Base-by-base conservation (phyloP, 495 filamentous ascomycete species). In the Tuber aestivum region DNA sequence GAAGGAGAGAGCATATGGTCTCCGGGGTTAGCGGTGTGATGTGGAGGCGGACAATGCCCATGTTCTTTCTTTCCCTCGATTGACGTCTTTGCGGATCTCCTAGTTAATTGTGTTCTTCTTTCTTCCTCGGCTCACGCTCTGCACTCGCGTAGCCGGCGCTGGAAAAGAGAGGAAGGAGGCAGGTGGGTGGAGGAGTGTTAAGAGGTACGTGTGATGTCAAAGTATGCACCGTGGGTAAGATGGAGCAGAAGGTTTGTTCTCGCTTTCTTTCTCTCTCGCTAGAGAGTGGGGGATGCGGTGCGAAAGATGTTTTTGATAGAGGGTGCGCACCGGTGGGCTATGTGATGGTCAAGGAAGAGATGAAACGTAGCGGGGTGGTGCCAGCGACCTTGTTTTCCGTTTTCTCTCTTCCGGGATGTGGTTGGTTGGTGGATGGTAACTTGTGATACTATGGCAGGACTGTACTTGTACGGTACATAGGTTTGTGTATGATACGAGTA, bases 1-100 rank as follows among this genome's bases (percentile, higher is more conserved):
- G 90, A 72, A 97, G 83, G 48, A 94, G 87, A 37, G 89, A 86
- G 27, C 86, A 84, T 21, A 94, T 86, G 40, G 97, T 88, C 16
- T 91, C 87, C 61, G 91, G 85, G 77, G 89, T 93, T 69, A 97
- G 86, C 37, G 95, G 95, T 10, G 92, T 91, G 77, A 99, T 94
- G 83, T 99, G 93, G 38, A 99, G 88, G 76, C 94, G 89, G 23
- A 77, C 71, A 27, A 65, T 74, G 45, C 70, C 77, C 56, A 65
- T 65, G n/a, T 65, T 65, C 27, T 32, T 16, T 65, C 56, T 65
- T 32, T 65, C 27, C n/a, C 5, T 7, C 12, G n/a, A 65, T 65
- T 32, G 27, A 32, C 32, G 3, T n/a, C 48, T 56, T 56, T 56
- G 48, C 23, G 44, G n/a, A 27, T 56, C 21, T 10, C 48, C 7